Base-by-base conservation (phyloP, 768 basidiomycete species). In the Auriculariales sp. region DNA sequence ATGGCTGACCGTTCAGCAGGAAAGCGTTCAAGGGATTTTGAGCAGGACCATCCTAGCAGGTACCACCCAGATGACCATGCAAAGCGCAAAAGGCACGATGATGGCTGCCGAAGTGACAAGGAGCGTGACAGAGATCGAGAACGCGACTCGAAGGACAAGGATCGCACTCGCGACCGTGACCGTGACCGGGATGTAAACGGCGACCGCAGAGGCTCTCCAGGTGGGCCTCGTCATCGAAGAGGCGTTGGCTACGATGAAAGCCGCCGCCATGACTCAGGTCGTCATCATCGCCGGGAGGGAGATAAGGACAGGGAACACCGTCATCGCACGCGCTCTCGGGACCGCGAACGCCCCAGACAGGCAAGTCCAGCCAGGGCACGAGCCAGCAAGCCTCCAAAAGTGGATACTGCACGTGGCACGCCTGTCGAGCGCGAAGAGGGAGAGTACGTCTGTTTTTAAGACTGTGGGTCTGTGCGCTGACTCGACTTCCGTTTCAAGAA, bases 1-100 rank as follows among this genome's bases (percentile, higher is more conserved):
- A 74, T 86, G 82, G 78, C 84, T 86, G 83, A 88, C 76, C 66
- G 78, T 62, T 70, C 79, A 71, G 73, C 84, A 86, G 84, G 84
- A 72, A 87, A 87, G 80, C 82, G 84, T 65, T 67, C 79, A 55
- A 77, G 77, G 79, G 82, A 84, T 25, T 24, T n/a, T 22, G 39
- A 44, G 59, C 46, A 47, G 46, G 79, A 74, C 53, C 60, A 55
- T 50, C 59, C 59, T 59, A 71, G 56, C 56, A 65, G n/a, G n/a
- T n/a, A n/a, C n/a, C n/a, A n/a, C n/a, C n/a, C n/a, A n/a, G n/a
- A n/a, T n/a, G n/a, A n/a, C n/a, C n/a, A 67, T 52, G 50, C 56
- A 49, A 65, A 68, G 46, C 54, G 68, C 49, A 49, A 66, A 19
- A 4, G 32, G n/a, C 46, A 31, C 29, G 28, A 30, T 28, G 30